Percentiles rank a stretch among this genome's conserved stretches.
phyloP scores from a whole-genome alignment of 1,284 basidiomycete genomes.

The Fomitopsis schrenkii region DNA sequence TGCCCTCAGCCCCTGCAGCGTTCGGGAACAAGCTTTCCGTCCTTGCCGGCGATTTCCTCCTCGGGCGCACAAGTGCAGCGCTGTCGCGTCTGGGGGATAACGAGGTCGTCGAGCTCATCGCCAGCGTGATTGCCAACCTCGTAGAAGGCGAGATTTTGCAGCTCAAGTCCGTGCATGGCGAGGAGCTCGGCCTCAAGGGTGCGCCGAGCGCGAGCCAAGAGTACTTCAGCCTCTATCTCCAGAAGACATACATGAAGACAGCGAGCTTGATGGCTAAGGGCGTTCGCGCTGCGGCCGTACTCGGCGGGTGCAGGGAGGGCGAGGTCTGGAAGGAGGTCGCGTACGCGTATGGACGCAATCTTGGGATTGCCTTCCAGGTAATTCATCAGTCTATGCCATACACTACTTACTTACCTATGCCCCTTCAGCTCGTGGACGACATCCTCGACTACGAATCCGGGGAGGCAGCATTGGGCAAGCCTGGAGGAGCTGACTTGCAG shows the following conservation, averaged over 20 bases:
- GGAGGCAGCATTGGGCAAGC: constrained; percentile 74
- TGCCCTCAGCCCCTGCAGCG: constrained; percentile 79
- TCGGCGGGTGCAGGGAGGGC: constrained; percentile 82
- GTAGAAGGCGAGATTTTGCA: constrained; percentile 97
- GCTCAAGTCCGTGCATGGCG: constrained; percentile 52
- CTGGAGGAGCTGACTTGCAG: constrained; percentile 81
- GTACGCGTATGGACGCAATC: constrained; percentile 86
- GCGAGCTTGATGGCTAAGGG: constrained; percentile 96
- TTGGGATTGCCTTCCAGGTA: constrained; percentile 95
- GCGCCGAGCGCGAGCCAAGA: constrained; percentile 33
- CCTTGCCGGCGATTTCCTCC: constrained; percentile 92
- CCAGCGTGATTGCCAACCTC: constrained; percentile 90
- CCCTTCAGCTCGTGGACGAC: constrained; percentile 86
- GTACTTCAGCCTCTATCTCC: constrained; percentile 86
- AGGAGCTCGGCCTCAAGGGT: constrained; percentile 26
- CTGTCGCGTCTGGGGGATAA: constrained; percentile 82
- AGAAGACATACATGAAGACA: constrained; percentile 96
- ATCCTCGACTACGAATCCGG: constrained; percentile 82
- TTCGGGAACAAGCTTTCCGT: constrained; percentile 97
- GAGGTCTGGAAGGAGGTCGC: constrained; percentile 91
- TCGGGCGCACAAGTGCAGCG: constrained; percentile 88
- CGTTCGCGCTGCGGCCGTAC: constrained; percentile 81
- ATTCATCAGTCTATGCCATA: constrained; percentile 23
- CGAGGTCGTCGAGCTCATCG: constrained; percentile 92
- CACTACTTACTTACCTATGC: background rate